These are phyloP conservation scores for Capronia epimyces DNA, from an alignment of 2,329 filamentous ascomycete genomes.

Conservation along the genomic window DNA sequence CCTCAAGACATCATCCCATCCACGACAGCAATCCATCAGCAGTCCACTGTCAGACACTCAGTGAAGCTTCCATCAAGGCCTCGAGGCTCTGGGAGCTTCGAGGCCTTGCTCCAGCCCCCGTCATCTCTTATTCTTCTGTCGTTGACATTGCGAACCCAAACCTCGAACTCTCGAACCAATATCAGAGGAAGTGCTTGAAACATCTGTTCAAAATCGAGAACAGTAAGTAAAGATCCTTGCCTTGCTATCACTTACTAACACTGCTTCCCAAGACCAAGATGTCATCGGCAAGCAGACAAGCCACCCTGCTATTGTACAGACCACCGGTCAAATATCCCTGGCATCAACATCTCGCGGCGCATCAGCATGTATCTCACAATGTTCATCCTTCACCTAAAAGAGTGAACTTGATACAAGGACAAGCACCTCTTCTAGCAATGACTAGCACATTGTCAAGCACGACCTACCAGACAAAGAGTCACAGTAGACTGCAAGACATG, in stretches of 20 bases:
- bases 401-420: neutral
- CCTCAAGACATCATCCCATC: conserved; percentile 1
- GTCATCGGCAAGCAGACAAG: neutral
- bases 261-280: neutral
- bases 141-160: neutral
- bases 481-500: neutral
- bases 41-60: neutral
- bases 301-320: neutral
- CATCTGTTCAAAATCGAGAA: neutral
- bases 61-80: conserved; percentile 3
- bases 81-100: conserved; percentile 6
- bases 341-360: neutral
- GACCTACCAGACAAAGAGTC: neutral
- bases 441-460: neutral
- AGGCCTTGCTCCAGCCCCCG: neutral
- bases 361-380: neutral
- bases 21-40: neutral
- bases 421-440: neutral
- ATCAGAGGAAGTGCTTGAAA: neutral
- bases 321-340: neutral
- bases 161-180: neutral
- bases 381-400: neutral
- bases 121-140: neutral
- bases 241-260: neutral
- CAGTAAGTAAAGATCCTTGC: neutral